These are phyloP conservation scores for Colletotrichum paranaense DNA, from an alignment of 2,329 filamentous ascomycete genomes.

Conservation along the genomic window DNA sequence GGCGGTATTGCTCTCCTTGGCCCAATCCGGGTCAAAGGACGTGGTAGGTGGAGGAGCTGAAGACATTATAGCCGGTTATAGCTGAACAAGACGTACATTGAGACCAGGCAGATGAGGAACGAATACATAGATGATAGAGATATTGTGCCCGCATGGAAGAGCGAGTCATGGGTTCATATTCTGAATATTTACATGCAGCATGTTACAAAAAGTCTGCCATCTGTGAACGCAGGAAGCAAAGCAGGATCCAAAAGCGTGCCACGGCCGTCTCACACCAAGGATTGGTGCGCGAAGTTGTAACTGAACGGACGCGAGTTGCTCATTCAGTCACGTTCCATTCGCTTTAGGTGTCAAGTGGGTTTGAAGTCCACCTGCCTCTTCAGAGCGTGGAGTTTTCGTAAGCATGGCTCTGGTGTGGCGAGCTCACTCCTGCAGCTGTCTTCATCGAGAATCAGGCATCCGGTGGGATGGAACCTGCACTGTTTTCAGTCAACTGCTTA, in stretches of 20 bases:
- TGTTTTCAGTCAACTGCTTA: neutral
- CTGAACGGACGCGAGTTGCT: neutral
- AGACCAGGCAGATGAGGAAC: neutral
- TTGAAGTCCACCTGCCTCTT: neutral
- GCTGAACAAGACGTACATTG: neutral
- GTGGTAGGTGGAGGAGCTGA: neutral
- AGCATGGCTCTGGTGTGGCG: neutral
- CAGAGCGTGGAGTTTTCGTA: neutral
- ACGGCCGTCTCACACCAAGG: neutral
- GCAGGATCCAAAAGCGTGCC: neutral
- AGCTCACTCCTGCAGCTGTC: neutral
- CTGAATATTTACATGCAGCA: neutral
- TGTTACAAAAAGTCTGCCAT: too few relatives aligned
- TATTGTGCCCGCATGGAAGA: neutral
- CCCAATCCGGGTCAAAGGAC: slow-evolving; percentile 36
- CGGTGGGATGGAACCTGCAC: neutral
- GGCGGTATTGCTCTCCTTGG: slow-evolving; percentile 41
- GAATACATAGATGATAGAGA: neutral
- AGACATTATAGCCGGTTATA: neutral
- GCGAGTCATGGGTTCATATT: neutral
- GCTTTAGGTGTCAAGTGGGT: neutral
- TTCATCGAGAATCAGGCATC: neutral
- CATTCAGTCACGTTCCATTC: neutral
- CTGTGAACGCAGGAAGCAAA: neutral
- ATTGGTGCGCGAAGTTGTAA: neutral